Base-by-base conservation (phyloP, 2,329 filamentous ascomycete species). In the Aspergillus unguis region DNA sequence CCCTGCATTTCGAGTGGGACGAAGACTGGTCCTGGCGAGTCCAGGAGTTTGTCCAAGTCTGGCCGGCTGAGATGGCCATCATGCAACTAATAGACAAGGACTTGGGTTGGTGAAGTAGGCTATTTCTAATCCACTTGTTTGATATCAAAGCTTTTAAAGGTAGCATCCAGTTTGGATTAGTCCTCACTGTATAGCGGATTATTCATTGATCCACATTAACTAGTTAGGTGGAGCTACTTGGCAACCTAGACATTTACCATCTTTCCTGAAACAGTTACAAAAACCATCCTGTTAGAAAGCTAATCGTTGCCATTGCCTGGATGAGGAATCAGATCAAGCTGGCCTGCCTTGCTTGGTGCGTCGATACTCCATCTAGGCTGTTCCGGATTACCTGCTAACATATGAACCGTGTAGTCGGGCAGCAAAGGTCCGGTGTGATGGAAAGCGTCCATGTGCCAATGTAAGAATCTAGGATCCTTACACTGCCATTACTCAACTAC, bases 51-150 rank as follows among this genome's bases (percentile, higher is more conserved):
- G 31, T 65, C 57, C 29, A 64, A 55, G 58, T 67, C 23, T 66
- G 57, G 58, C 63, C 64, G 0, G 62, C 62, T 17, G 64, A 67
- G 47, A 58, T 55, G 54, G 57, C 62, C 45, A 53, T 65, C 7
- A 63, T 67, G 63, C 61, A 59, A 35, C 48, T 65, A 55, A 55
- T 66, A 50, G 59, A 66, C 32, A 64, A 42, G 52, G 65, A 68
- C 44, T 17, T 58, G 33, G 56, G 56, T 27, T 49, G 44, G 36
- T 62, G 7, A 41, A 25, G 9, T 11, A 36, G 33, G 10, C 10
- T 11, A 17, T 17, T 17, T n/a, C 4, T n/a, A 36, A 36, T 36
- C n/a, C n/a, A 8, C 33, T n/a, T 36, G 10, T 36, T 6, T 36
- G 10, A 36, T 11, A 36, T n/a, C 10, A 36, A 36, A n/a, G 4